Percentiles rank a stretch among this genome's conserved stretches.
Evolutionary conservation across 2,329 filamentous ascomycete species (phyloP).

Genomic region (Zelopaecilomyces penicillatus): DNA sequence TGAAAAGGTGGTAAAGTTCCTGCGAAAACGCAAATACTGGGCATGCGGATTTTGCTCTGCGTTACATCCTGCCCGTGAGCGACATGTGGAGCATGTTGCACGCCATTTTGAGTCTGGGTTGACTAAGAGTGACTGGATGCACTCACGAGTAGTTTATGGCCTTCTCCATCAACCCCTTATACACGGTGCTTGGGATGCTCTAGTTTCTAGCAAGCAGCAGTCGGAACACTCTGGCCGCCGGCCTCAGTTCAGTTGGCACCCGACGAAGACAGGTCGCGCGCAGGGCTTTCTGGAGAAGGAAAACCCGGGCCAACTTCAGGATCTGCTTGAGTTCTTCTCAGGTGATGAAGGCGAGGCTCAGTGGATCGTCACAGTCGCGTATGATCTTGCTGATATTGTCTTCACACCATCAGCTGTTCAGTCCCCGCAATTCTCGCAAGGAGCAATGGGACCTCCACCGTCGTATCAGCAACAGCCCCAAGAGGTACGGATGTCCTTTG

Average conservation of each 20-base stretch:
- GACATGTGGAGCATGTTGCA: constrained; percentile 60
- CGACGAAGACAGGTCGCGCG: constrained; percentile 46
- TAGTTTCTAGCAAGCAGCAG: constrained; percentile 45
- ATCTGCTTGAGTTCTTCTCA: constrained; percentile 57
- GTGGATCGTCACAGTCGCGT: constrained; percentile 49
- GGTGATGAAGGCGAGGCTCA: constrained; percentile 48
- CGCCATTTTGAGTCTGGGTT: constrained; percentile 57
- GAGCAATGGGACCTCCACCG: constrained; percentile 2
- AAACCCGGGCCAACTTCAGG: constrained; percentile 53
- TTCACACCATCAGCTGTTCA: constrained; percentile 23
- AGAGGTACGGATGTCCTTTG: constrained; percentile 22
- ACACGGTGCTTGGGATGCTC: constrained; percentile 51
- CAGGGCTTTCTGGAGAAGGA: constrained; percentile 55
- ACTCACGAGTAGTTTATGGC: constrained; percentile 59
- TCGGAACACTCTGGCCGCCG: constrained; percentile 45
- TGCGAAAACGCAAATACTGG: constrained; percentile 58
- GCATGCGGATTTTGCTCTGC: constrained; percentile 61
- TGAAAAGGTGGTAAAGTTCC: constrained; percentile 53
- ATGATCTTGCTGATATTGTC: constrained; percentile 44
- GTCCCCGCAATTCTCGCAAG: constrained; percentile 10
- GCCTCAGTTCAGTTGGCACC: constrained; percentile 55
- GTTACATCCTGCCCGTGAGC: constrained; percentile 54
- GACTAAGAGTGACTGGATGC: constrained; percentile 59
- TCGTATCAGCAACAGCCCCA: constrained; percentile 7
- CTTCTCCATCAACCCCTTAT: constrained; percentile 58